A percentile compares a stretch with the other conserved stretches of the same genome.
These are phyloP conservation scores for Xerocomus nothofagi DNA, from an alignment of 1,284 basidiomycete genomes.

Conservation along the genomic window DNA sequence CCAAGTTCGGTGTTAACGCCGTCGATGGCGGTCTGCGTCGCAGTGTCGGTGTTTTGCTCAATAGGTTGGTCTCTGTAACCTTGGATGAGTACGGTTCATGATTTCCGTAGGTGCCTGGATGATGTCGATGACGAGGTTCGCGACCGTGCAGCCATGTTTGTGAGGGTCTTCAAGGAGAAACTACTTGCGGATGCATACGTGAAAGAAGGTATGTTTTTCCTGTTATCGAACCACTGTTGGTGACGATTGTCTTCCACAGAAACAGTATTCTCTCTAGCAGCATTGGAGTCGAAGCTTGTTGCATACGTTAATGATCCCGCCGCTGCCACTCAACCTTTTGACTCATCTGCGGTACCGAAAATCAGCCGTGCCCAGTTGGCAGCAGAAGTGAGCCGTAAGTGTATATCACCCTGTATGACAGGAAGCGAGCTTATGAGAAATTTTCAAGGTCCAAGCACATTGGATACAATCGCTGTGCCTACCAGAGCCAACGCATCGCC, in stretches of 20 bases:
- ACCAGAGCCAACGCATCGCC: constrained; percentile 62
- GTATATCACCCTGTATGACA: constrained; percentile 7
- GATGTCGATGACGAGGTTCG: constrained; percentile 99
- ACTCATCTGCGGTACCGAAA: constrained; percentile 81
- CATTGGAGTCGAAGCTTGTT: constrained; percentile 84
- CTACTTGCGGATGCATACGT: constrained; percentile 83
- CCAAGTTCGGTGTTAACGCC: constrained; percentile 94
- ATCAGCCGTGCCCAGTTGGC: constrained; percentile 89
- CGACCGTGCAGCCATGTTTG: constrained; percentile 94
- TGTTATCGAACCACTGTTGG: neutral
- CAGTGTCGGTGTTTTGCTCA: constrained; percentile 86
- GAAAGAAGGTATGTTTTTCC: constrained; percentile 70
- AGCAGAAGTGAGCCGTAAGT: constrained; percentile 81
- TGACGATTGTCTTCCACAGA: constrained; percentile 49
- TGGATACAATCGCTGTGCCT: constrained; percentile 80
- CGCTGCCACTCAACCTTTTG: constrained; percentile 71
- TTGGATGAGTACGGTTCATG: constrained; percentile 6
- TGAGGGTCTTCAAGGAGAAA: constrained; percentile 81
- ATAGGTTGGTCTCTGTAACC: constrained; percentile 52
- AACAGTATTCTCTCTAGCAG: constrained; percentile 86
- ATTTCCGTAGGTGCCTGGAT: constrained; percentile 78
- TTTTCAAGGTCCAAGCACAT: constrained; percentile 69
- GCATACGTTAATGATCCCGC: constrained; percentile 84
- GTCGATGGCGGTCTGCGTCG: constrained; percentile 77
- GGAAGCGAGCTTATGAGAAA: constrained; percentile 1